phyloP scores from a whole-genome alignment of 2,329 filamentous ascomycete species.

The Coniosporium tulheliwenetii region DNA sequence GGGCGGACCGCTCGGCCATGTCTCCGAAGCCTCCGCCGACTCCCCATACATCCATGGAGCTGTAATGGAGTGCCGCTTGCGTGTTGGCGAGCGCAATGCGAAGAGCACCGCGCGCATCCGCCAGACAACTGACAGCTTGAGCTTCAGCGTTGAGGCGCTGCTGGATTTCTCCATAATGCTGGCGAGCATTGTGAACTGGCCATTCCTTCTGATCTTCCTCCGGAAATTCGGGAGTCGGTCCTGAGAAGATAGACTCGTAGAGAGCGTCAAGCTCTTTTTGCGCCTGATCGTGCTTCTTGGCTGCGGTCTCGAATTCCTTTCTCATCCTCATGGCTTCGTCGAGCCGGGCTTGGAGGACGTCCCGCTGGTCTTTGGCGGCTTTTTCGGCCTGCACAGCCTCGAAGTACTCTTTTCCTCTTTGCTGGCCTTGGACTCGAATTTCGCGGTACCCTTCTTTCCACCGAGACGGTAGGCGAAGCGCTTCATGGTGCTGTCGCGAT shows the following conservation, averaged over 20 bases:
- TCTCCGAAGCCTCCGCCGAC: conserved; percentile 29
- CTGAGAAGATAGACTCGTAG: conserved; percentile 38
- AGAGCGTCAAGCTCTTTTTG: conserved; percentile 34
- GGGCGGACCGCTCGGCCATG: conserved; percentile 38
- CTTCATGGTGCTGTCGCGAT: conserved; percentile 36
- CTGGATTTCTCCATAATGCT: no score
- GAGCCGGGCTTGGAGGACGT: conserved; percentile 24
- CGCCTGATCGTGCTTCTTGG: conserved; percentile 10
- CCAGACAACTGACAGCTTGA: no score
- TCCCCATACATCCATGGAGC: conserved; percentile 30
- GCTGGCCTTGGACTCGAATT: conserved; percentile 31
- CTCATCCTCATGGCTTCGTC: conserved; percentile 18
- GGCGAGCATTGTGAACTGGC: conserved; percentile 9
- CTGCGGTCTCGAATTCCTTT: conserved; percentile 1
- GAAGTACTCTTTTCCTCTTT: conserved; percentile 42
- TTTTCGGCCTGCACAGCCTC: conserved; percentile 34
- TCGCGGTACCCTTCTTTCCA: conserved; percentile 27
- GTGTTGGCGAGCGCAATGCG: no score
- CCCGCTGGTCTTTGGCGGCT: conserved; percentile 27
- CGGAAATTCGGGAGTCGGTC: conserved; percentile 35
- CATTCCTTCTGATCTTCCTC: conserved; percentile 36
- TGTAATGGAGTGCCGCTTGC: conserved; percentile 3
- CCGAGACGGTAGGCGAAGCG: conserved; percentile 36
- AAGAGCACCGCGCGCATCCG: no score
- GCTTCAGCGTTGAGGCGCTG: no score